Evolutionary conservation across 257 asterid species (phyloP), one percentile per base, ranked within the genome.

Genomic region (Forsythia viridissima): DNA sequence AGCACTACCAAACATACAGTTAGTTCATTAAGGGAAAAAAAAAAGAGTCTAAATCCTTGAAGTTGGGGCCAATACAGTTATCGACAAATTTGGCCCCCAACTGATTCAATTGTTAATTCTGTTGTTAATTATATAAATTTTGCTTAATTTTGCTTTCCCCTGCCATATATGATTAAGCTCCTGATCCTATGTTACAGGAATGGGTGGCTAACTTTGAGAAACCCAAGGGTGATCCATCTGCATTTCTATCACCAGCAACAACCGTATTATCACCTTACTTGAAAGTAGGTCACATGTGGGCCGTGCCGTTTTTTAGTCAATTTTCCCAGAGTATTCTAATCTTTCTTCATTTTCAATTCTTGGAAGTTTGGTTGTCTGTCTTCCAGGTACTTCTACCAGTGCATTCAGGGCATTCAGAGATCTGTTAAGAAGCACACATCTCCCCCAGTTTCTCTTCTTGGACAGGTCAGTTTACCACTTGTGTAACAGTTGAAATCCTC

Each of bases 381-480:
- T 82, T 90, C 97, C 73, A 93, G 99, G 84, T 91, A 92, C 84
- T 93, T 95, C 88, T 95, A 93, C 90, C 97, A 91, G 80, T 91
- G 96, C 81, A 80, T 95, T 86, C 93, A 85, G 88, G 98, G 90
- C 78, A 91, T 93, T 75, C 92, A 87, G 77, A 88, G 86, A 80
- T 80, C 61, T 66, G 91, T 82, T 52, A 91, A 85, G 84, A 93
- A 67, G 74, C 98, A 95, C 85, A 93, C 98, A 18, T 89, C 92
- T 79, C 99, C 98, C n/a, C 99, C 99, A 65, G 97, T 95, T 81
- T 95, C 99, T 84, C 97, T 95, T 75, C 96, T 92, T 78, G 99
- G 99, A 80, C 99, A 95, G 96, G 99, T 92, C 66, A 46, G 81
- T 77, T 71, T 41, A 39, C 68, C 67, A 55, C 20, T 70, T 41